These are phyloP conservation scores for Suillus tomentosus DNA, from an alignment of 768 basidiomycete genomes.

Conservation along the genomic window DNA sequence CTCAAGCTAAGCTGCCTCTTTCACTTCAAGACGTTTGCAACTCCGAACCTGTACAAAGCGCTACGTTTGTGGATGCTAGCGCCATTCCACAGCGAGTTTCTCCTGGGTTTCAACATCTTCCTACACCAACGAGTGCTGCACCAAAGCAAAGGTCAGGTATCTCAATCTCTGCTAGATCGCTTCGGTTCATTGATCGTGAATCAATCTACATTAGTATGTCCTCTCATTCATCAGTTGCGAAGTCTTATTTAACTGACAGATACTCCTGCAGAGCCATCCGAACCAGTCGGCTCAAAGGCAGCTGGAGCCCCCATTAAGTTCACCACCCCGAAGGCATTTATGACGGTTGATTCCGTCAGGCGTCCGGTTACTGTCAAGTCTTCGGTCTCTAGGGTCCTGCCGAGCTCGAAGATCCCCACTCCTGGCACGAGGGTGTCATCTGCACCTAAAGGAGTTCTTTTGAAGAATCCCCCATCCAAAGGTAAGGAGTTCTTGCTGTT, in stretches of 20 bases:
- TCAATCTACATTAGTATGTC: conserved; percentile 1
- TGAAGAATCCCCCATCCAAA: background rate
- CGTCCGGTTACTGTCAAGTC: background rate
- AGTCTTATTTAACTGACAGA: background rate
- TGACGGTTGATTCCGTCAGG: background rate
- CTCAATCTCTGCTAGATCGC: background rate
- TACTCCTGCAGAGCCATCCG: background rate
- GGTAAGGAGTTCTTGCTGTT: background rate
- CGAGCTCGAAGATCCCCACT: background rate
- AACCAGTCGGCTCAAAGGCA: background rate
- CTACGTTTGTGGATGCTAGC: background rate
- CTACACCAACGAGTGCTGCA: background rate
- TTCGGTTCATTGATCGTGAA: conserved; percentile 1
- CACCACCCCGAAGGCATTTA: background rate
- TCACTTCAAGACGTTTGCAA: background rate
- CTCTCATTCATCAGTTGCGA: background rate
- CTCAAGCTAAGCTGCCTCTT: background rate
- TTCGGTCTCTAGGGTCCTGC: background rate
- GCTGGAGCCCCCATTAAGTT: background rate
- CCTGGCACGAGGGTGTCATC: background rate
- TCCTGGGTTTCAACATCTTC: background rate
- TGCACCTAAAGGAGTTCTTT: background rate
- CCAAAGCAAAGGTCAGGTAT: background rate
- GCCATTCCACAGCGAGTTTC: background rate
- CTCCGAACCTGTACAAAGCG: background rate